Base-by-base conservation (phyloP, 2,329 filamentous ascomycete genomes). In the Knoxdaviesia capensis region DNA sequence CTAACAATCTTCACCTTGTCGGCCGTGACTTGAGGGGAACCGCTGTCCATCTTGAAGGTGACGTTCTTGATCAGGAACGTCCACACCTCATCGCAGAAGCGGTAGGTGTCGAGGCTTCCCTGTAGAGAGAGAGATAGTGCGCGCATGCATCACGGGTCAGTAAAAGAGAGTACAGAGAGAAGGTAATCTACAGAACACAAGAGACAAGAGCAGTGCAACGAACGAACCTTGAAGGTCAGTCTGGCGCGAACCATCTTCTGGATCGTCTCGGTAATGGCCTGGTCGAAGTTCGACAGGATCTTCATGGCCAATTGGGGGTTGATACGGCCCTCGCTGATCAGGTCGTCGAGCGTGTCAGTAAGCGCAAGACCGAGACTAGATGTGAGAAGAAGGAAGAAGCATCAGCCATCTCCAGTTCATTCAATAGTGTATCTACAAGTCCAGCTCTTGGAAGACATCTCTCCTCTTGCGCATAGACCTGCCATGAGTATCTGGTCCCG, bases 21-120 rank as follows among this genome's bases (percentile, higher is more conserved):
- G 20, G 87, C 86, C 34, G 72, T 65, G 9, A 96, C 76, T 1
- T 74, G 72, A 46, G 77, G 72, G 44, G 72, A 74, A 50, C 69
- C 70, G 41, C 80, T 84, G 52, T 96, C 88, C 65, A 96, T 80
- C 65, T 98, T 98, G 66, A 98, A 96, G n/a, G 79, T 86, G 43
- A 96, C 87, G 50, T 96, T 90, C 63, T 94, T 94, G 62, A 98
- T 93, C 45, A 98, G 73, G 60, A 98, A 98, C 1, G 90, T 98
- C 90, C 90, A 98, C 45, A 98, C 90, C 64, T 98, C 90, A 62
- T 98, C 90, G 66, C 90, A 98, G 71, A 98, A 98, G 51, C 90
- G 81, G 66, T 98, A 98, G 10, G 90, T 96, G 58, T 96, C 87
- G 48, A 98, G 77, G 56, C 92, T 90, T 39, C 90, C 90, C 88